Evolutionary conservation across 2,329 filamentous ascomycete species (phyloP).

Genomic region (Rugonectria rugulosa): DNA sequence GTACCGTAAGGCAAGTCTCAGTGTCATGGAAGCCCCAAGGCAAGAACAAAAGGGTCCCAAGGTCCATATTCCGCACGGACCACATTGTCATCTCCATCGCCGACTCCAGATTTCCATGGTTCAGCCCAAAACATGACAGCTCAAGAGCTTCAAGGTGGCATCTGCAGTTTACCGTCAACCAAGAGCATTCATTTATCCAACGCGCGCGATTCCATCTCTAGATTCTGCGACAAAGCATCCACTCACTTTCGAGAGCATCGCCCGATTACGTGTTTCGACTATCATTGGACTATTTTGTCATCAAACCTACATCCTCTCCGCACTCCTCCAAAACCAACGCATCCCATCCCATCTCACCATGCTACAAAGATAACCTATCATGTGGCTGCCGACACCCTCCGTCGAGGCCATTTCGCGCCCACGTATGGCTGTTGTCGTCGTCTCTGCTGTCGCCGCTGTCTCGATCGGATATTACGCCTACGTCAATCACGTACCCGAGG

Average conservation of each 20-base stretch:
- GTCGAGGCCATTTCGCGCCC: conserved; percentile 63
- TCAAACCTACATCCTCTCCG: too few species aligned
- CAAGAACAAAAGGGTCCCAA: conserved; percentile 15
- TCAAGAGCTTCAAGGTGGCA: background rate
- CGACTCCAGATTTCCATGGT: background rate
- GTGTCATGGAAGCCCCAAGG: conserved; percentile 6
- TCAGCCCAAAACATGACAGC: conserved; percentile 9
- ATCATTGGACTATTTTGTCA: too few species aligned
- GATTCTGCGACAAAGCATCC: too few species aligned
- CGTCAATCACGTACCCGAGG: conserved; percentile 40
- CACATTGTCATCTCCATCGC: background rate
- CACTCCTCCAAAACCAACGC: conserved; percentile 2
- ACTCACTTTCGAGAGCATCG: too few species aligned
- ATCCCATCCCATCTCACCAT: conserved; percentile 37
- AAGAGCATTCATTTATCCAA: background rate
- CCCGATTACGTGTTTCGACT: too few species aligned
- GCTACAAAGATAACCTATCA: conserved; percentile 44
- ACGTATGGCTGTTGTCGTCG: conserved; percentile 61
- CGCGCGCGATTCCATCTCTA: too few species aligned
- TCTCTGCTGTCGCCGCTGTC: conserved; percentile 63
- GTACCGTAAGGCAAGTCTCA: background rate
- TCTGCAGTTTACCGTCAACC: background rate
- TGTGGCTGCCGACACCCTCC: conserved; percentile 58
- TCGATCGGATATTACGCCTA: conserved; percentile 69
- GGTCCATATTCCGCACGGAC: background rate